Evolutionary conservation across 192 early-diverging fungal genomes (phyloP).

Genomic region (Backusella sp.): DNA sequence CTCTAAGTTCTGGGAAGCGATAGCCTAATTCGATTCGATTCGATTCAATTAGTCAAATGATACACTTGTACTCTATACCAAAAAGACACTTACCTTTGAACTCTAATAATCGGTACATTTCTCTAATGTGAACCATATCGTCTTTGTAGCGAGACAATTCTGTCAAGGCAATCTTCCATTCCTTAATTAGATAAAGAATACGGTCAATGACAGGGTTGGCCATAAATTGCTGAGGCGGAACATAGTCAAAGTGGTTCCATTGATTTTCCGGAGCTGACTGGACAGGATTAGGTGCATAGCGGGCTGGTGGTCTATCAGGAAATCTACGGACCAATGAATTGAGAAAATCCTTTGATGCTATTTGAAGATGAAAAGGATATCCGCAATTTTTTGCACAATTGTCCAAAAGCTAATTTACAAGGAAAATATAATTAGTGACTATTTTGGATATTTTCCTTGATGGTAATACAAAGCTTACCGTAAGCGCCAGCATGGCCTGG

Average conservation of each 20-base stretch:
- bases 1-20: conserved; percentile 65
- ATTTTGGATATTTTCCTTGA: background rate
- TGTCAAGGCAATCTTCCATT: conserved; percentile 91
- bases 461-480: conserved; percentile 40
- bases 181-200: conserved; percentile 89
- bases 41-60: too few relatives aligned
- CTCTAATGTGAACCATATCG: conserved; percentile 90
- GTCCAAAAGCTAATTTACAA: conserved; percentile 70
- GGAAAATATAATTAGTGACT: background rate
- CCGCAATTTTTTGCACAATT: conserved; percentile 98
- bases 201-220: conserved; percentile 74
- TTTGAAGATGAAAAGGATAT: conserved; percentile 94
- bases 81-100: conserved; percentile 68
- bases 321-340: conserved; percentile 93
- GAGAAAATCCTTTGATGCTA: conserved; percentile 95
- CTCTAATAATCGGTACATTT: conserved; percentile 88
- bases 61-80: background rate
- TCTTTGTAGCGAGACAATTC: conserved; percentile 86
- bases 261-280: conserved; percentile 27
- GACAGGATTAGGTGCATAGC: conserved; percentile 14
- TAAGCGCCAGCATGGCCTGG: conserved; percentile 61
- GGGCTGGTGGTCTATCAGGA: conserved; percentile 77
- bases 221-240: conserved; percentile 19
- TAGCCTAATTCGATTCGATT: conserved; percentile 52
- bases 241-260: conserved; percentile 31